Evolutionary conservation across 495 filamentous ascomycete genomes (phyloP), one percentile per base, ranked within the genome.

Genomic region (Cercophora samala): DNA sequence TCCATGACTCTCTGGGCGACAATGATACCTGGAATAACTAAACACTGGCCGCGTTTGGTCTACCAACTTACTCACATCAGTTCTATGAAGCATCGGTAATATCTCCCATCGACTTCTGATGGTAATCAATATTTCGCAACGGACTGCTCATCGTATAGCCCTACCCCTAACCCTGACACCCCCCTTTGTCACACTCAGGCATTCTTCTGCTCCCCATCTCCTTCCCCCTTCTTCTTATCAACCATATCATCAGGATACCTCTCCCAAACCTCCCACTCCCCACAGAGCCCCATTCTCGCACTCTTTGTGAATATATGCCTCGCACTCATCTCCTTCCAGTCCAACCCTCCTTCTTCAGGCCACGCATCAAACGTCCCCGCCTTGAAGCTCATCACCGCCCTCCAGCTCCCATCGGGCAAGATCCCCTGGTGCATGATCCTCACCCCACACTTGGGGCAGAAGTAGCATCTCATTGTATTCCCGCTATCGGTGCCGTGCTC

Each of bases 371-470:
- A 70, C 64, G 76, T 81, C 4, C 84, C 84, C 11, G 78, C 83
- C 71, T 85, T 85, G 46, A 86, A 78, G 63, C 74, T 75, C 4
- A 80, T 64, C 8, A 70, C 76, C n/a, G 46, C 18, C 32, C 75
- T 68, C 58, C 69, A 67, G 32, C 17, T 68, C 56, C 77, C 77
- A 64, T 80, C 75, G 0, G 72, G 64, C 71, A 66, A 66, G 46
- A 72, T 15, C 51, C 74, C 75, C 21, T 75, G 74, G 71, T 85
- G 80, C 19, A 85, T 63, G 60, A 85, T 53, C 5, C 84, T 74
- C 18, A 80, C 76, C 6, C 83, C 83, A 66, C 82, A 84, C 23
- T 66, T 72, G 15, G 75, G 72, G 62, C 82, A 84, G 24, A 82
- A 82, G 21, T 79, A 69, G 67, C 82, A 84, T 29, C 83, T 75